Evolutionary conservation across 495 filamentous ascomycete genomes (phyloP).

Genomic region (Rhizodiscina lignyota): DNA sequence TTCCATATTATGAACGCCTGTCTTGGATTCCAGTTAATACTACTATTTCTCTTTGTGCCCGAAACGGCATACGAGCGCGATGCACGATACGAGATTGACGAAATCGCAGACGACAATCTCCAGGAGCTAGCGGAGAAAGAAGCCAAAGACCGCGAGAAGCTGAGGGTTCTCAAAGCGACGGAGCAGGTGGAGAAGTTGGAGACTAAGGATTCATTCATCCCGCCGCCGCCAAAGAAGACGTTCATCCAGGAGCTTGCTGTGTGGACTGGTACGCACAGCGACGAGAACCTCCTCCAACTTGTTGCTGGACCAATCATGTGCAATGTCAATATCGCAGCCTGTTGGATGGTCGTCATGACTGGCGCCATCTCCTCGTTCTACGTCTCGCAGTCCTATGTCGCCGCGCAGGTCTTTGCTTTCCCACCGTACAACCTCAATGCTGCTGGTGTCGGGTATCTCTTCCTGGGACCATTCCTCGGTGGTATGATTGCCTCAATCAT

Average conservation of each 20-base stretch:
- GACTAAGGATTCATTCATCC: neutral
- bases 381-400: conserved; percentile 12
- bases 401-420: conserved; percentile 12
- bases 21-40: conserved; percentile 6
- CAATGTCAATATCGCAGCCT: conserved; percentile 8
- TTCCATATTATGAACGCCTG: conserved; percentile 15
- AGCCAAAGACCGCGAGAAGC: too few relatives aligned
- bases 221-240: conserved; percentile 9
- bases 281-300: conserved; percentile 14
- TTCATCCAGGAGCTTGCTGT: conserved; percentile 11
- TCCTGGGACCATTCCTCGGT: conserved; percentile 12
- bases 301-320: conserved; percentile 10
- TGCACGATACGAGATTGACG: conserved; percentile 11
- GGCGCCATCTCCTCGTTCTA: conserved; percentile 11
- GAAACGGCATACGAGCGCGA: conserved; percentile 13
- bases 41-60: conserved; percentile 8
- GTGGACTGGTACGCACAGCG: conserved; percentile 7
- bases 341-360: conserved; percentile 12
- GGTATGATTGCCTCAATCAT: conserved; percentile 8
- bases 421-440: conserved; percentile 13
- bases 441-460: conserved; percentile 13
- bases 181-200: too few relatives aligned
- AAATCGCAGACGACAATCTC: conserved; percentile 9
- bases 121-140: conserved; percentile 7
- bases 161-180: too few relatives aligned